Conservation (phyloP, 108 stramenopile genomes). For the Nitzschia inconspicua region DNA sequence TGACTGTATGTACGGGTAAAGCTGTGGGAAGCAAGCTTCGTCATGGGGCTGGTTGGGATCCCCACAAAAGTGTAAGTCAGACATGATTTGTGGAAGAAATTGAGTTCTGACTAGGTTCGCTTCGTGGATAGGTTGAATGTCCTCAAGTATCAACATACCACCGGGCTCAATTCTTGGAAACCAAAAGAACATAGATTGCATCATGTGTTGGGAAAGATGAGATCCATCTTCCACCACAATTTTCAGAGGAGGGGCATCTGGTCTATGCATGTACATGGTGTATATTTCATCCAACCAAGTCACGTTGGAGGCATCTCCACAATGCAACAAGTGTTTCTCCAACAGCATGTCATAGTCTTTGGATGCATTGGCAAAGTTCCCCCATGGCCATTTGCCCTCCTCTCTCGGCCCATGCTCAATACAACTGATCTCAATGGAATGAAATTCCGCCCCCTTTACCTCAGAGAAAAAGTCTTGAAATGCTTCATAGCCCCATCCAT, state of each 20-base stretch:
- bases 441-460: slow-evolving; percentile 42
- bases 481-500: slow-evolving; percentile 29
- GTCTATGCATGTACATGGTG: slow-evolving; percentile 1
- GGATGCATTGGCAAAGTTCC: slow-evolving; percentile 49
- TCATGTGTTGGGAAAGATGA: slow-evolving; percentile 50
- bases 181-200: slow-evolving; percentile 50
- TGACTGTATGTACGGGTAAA: slow-evolving; percentile 40
- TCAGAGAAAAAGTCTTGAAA: slow-evolving; percentile 24
- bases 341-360: slow-evolving; percentile 33
- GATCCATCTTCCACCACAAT: slow-evolving; percentile 65
- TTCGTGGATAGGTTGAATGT: slow-evolving; percentile 23
- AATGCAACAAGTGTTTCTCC: slow-evolving; percentile 36
- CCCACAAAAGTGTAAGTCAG: slow-evolving; percentile 61
- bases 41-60: slow-evolving; percentile 25
- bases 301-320: slow-evolving; percentile 47
- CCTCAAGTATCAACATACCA: slow-evolving; percentile 57
- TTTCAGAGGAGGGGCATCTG: slow-evolving; percentile 50
- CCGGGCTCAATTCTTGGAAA: slow-evolving; percentile 54
- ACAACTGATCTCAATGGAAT: slow-evolving; percentile 53
- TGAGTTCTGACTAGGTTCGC: slow-evolving; percentile 51
- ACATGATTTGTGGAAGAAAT: slow-evolving; percentile 56
- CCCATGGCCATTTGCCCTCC: slow-evolving; percentile 67
- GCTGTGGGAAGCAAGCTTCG: slow-evolving; percentile 42
- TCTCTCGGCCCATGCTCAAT: slow-evolving; percentile 38
- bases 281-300: background rate